Base-by-base conservation (phyloP, 306 rosid genomes). In the Quillaja saponaria region DNA sequence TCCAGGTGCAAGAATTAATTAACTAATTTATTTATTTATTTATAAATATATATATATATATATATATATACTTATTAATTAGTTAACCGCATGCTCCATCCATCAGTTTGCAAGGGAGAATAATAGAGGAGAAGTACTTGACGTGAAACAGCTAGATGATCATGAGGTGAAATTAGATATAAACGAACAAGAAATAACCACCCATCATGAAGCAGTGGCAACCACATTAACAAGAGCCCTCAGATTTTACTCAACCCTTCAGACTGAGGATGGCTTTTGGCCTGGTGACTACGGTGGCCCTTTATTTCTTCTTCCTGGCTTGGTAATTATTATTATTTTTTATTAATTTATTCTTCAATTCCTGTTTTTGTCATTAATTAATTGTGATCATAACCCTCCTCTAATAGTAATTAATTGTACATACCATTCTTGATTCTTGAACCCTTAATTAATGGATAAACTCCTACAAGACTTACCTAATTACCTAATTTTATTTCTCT, bases 201-300 rank as follows among this genome's bases (percentile, higher is more conserved):
- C 68, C n/a, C n/a, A n/a, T n/a, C n/a, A n/a, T 21, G 75, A 77
- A 63, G 31, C 35, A 16, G 82, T 81, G 46, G 38, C 25, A 64
- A 72, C 0, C 10, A 59, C 77, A 4, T 64, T 89, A 61, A 82
- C 71, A 65, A 84, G 65, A 55, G 88, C 75, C 2, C 52, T 89
- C 64, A 80, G 73, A 33, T 65, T 73, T 63, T 76, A 68, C 59
- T 84, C 91, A 17, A 77, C 63, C 10, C 31, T 89, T 14, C 96
- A 86, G 14, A 8, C 81, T 16, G 62, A 78, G 0, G 78, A 89
- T 78, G 96, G 96, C 8, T 86, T 85, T 68, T 86, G 96, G 96
- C 88, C 96, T 0, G 79, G 75, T 66, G 96, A 89, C 67, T 80
- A 78, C 41, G 91, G 82, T 0, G 96, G 96, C n/a, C 87, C 95